A percentile compares a stretch with the other conserved stretches of the same genome.
These are phyloP conservation scores for Thuidium tamariscinum DNA, from an alignment of 225 moss, liverwort and hornwort species.

Conservation along the genomic window DNA sequence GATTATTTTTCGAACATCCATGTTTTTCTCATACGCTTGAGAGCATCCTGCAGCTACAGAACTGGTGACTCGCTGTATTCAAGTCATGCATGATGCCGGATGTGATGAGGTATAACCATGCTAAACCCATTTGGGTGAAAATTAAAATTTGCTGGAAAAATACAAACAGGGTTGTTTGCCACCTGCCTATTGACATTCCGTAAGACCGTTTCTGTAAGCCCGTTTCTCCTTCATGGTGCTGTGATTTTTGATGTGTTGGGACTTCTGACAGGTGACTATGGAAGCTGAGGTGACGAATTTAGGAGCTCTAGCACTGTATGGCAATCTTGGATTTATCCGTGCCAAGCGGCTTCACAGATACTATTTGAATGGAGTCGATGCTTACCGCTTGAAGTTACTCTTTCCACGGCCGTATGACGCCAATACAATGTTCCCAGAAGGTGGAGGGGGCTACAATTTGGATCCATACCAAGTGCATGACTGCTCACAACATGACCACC, in stretches of 20 bases:
- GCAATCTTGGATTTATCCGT: conserved; percentile 93
- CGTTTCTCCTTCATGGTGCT: not conserved
- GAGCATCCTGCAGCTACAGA: conserved; percentile 69
- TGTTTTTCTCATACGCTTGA: conserved; percentile 4
- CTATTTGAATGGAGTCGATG: conserved; percentile 94
- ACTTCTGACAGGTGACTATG: conserved; percentile 64
- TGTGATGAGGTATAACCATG: conserved; percentile 69
- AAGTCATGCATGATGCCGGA: conserved; percentile 94
- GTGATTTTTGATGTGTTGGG: not conserved
- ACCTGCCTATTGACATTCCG: not conserved
- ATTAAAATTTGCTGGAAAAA: not conserved
- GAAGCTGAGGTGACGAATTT: conserved; percentile 99
- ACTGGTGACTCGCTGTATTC: conserved; percentile 93
- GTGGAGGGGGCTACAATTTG: conserved; percentile 12
- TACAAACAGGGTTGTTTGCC: not conserved
- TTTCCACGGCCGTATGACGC: conserved; percentile 79
- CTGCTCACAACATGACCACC: conserved; percentile 16
- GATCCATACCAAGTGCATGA: conserved; percentile 18
- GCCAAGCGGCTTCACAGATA: conserved; percentile 93
- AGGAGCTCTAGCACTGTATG: conserved; percentile 89
- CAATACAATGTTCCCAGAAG: conserved; percentile 21
- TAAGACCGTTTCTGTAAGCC: not conserved
- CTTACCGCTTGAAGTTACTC: conserved; percentile 83
- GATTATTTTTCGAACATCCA: not conserved
- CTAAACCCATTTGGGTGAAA: not conserved